phyloP scores from a whole-genome alignment of 2,329 filamentous ascomycete species.

The Paracamarosporium sp. region DNA sequence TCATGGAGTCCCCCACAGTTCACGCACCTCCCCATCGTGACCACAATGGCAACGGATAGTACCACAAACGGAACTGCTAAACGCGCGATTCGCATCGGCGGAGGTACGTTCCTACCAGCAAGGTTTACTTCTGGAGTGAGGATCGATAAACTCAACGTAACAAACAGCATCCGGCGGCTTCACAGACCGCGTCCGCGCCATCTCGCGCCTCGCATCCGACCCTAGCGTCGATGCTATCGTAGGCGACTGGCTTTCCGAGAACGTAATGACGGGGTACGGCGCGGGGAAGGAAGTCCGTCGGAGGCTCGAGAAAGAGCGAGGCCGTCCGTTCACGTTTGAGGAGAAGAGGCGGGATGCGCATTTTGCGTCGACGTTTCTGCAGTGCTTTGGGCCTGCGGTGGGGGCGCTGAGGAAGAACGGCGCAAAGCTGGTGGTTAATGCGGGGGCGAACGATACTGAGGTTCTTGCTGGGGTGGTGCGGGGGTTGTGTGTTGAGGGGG shows the following conservation, averaged over 20 bases:
- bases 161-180: constrained; percentile 14
- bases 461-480: constrained; percentile 20
- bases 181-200: constrained; percentile 17
- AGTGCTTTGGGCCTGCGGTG: constrained; percentile 19
- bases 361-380: constrained; percentile 18
- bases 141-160: not conserved
- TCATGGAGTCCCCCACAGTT: not conserved
- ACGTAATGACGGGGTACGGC: constrained; percentile 22
- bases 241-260: constrained; percentile 25
- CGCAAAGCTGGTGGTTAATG: constrained; percentile 51
- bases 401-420: constrained; percentile 23
- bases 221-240: constrained; percentile 16
- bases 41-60: not conserved
- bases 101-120: not conserved
- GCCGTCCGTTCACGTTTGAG: constrained; percentile 8
- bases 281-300: constrained; percentile 15
- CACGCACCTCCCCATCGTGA: not conserved
- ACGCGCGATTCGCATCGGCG: constrained; percentile 16
- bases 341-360: constrained; percentile 12
- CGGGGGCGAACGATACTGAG: constrained; percentile 49
- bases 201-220: constrained; percentile 15
- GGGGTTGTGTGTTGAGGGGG: constrained; percentile 38
- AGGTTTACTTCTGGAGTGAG: no score
- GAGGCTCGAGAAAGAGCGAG: constrained; percentile 4
- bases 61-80: not conserved